Percentiles rank a stretch among this genome's conserved stretches.
These are phyloP conservation scores for Penicillium palitans DNA, from an alignment of 2,329 filamentous ascomycete genomes.

Conservation along the genomic window DNA sequence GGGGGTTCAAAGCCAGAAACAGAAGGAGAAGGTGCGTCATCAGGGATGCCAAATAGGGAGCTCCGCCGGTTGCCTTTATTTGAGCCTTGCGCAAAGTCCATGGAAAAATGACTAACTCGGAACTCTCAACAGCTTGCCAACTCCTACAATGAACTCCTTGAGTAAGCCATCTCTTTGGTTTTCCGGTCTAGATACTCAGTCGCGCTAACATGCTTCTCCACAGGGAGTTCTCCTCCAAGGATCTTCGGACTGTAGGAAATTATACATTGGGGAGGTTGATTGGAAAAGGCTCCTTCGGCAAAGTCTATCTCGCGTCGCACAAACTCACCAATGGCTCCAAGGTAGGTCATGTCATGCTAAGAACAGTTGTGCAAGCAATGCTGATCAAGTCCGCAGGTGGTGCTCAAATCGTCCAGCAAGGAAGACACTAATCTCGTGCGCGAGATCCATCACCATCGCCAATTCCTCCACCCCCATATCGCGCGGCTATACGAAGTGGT, in stretches of 20 bases:
- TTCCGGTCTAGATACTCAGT: conserved; percentile 2
- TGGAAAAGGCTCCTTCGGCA: conserved; percentile 96
- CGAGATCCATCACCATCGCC: conserved; percentile 97
- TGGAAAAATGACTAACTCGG: conserved; percentile 17
- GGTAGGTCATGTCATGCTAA: conserved; percentile 49
- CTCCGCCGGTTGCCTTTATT: background rate
- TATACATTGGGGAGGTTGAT: conserved; percentile 89
- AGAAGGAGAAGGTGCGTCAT: conserved; percentile 57
- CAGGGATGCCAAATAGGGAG: background rate
- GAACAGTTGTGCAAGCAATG: conserved; percentile 1
- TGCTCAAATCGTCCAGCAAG: conserved; percentile 96
- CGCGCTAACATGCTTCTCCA: conserved; percentile 17
- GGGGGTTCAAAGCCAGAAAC: conserved; percentile 59
- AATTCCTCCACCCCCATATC: conserved; percentile 97
- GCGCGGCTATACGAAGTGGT: conserved; percentile 96
- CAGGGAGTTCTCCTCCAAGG: conserved; percentile 91
- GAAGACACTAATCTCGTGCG: conserved; percentile 92
- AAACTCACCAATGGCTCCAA: conserved; percentile 99
- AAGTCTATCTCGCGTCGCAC: conserved; percentile 93
- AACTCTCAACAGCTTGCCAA: conserved; percentile 71
- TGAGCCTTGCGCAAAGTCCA: background rate
- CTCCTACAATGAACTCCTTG: conserved; percentile 93
- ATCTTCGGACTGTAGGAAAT: conserved; percentile 90
- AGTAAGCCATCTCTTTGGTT: conserved; percentile 59
- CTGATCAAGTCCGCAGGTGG: conserved; percentile 62